Conservation (phyloP, 1,139 yeast genomes). For the Diutina catenulata region DNA sequence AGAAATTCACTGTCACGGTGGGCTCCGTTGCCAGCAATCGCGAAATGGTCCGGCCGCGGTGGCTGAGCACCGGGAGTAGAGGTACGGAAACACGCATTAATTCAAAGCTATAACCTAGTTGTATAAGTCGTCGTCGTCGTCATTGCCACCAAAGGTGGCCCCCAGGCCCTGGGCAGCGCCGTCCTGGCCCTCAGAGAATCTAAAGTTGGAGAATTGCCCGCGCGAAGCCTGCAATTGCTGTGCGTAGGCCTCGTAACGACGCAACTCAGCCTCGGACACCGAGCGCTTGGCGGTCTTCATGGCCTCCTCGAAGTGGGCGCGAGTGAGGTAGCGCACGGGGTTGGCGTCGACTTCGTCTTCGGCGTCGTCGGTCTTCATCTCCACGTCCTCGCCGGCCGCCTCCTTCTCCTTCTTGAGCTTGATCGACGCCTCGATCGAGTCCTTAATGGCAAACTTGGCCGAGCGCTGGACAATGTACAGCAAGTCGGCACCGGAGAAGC, state of each 20-base stretch:
- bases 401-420: constrained; percentile 39
- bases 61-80: no score
- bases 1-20: no score
- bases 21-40: no score
- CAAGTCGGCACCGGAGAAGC: constrained; percentile 99
- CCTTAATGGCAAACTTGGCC: constrained; percentile 97
- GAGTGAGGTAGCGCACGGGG: constrained; percentile 91
- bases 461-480: constrained; percentile 95
- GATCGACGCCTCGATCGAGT: constrained; percentile 80
- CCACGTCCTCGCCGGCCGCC: constrained; percentile 42
- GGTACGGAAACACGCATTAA: no score
- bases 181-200: constrained; percentile 40
- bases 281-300: constrained; percentile 99
- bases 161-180: constrained; percentile 26
- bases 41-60: no score
- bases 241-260: constrained; percentile 98
- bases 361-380: constrained; percentile 37
- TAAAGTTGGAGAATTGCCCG: constrained; percentile 76
- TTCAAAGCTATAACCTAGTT: constrained; percentile 34
- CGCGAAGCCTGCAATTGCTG: constrained; percentile 94
- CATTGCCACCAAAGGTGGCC: constrained; percentile 52
- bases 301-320: constrained; percentile 93
- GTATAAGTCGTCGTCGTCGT: constrained; percentile 91
- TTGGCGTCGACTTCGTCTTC: constrained; percentile 49
- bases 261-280: constrained; percentile 91